Percentiles rank a stretch among this genome's conserved stretches.
Conservation (phyloP, 495 filamentous ascomycete species). For the Thermochaetoides thermophila region DNA sequence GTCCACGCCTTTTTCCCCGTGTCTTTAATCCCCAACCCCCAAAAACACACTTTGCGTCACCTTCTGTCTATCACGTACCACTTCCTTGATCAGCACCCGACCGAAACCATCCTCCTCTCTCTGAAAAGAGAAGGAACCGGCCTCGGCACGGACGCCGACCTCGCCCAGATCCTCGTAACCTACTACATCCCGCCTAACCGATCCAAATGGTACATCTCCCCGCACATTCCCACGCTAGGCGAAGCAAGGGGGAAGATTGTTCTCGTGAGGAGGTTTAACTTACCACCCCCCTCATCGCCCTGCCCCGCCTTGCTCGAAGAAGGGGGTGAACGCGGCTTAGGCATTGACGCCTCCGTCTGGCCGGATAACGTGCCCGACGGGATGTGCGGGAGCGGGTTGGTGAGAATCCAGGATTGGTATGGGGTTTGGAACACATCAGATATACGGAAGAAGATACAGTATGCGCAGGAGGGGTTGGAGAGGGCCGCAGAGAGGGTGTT, state of each 20-base stretch:
- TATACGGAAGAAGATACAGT: constrained; percentile 66
- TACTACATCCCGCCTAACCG: constrained; percentile 49
- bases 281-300: constrained; percentile 42
- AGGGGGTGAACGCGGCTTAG: too few relatives aligned
- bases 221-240: constrained; percentile 67
- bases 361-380: constrained; percentile 77
- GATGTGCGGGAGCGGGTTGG: constrained; percentile 49
- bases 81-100: constrained; percentile 66
- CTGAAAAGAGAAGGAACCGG: constrained; percentile 85
- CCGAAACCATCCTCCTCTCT: constrained; percentile 71
- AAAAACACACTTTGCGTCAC: constrained; percentile 65
- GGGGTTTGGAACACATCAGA: constrained; percentile 63
- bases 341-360: constrained; percentile 74
- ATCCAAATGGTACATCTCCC: constrained; percentile 56
- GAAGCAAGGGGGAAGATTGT: constrained; percentile 73
- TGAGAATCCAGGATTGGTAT: constrained; percentile 92
- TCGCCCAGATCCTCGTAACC: constrained; percentile 52
- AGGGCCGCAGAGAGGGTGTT: constrained; percentile 43
- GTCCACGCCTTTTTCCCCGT: constrained; percentile 35
- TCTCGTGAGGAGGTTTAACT: constrained; percentile 64
- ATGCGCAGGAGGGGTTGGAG: constrained; percentile 57
- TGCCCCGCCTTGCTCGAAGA: constrained; percentile 49
- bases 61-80: constrained; percentile 51
- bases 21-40: constrained; percentile 26
- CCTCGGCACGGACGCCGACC: constrained; percentile 61